These are phyloP conservation scores for Termitomyces sp. DNA, from an alignment of 768 basidiomycete genomes.

Conservation along the genomic window DNA sequence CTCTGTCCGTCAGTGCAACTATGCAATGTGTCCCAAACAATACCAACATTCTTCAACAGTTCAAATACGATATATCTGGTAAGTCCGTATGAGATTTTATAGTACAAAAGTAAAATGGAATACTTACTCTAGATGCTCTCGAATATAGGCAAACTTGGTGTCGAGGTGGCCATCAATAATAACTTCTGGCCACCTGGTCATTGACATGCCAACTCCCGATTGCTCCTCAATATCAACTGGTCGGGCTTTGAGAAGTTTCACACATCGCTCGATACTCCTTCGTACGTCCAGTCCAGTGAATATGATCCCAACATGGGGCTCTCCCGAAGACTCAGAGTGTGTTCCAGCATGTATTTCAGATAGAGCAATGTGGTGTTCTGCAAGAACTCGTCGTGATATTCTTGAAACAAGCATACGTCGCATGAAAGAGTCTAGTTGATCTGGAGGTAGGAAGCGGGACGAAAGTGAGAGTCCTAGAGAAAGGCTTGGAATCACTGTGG, in stretches of 20 bases:
- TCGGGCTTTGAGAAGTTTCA: conserved; percentile 49
- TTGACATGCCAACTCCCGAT: conserved; percentile 22
- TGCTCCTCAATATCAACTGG: conserved; percentile 45
- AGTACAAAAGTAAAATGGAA: background rate
- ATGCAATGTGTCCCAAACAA: background rate
- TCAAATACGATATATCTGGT: conserved; percentile 84
- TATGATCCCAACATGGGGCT: conserved; percentile 82
- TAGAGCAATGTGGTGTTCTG: conserved; percentile 85
- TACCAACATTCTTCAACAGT: conserved; percentile 80
- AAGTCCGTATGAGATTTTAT: background rate
- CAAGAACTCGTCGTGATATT: conserved; percentile 86
- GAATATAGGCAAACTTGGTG: conserved; percentile 78
- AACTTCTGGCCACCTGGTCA: conserved; percentile 57
- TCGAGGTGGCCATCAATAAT: conserved; percentile 70
- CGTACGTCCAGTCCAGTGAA: conserved; percentile 72
- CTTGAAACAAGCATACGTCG: conserved; percentile 88
- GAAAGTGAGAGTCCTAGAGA: conserved; percentile 84
- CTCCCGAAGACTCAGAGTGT: conserved; percentile 33
- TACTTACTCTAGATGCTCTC: conserved; percentile 80
- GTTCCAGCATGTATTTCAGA: conserved; percentile 53
- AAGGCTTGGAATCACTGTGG: conserved; percentile 76
- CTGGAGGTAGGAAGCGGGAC: conserved; percentile 74
- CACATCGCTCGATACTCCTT: conserved; percentile 70
- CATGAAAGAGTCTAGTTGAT: conserved; percentile 84
- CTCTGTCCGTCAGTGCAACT: background rate